These are phyloP conservation scores for Zangia roseola DNA, from an alignment of 768 basidiomycete genomes.

Conservation along the genomic window DNA sequence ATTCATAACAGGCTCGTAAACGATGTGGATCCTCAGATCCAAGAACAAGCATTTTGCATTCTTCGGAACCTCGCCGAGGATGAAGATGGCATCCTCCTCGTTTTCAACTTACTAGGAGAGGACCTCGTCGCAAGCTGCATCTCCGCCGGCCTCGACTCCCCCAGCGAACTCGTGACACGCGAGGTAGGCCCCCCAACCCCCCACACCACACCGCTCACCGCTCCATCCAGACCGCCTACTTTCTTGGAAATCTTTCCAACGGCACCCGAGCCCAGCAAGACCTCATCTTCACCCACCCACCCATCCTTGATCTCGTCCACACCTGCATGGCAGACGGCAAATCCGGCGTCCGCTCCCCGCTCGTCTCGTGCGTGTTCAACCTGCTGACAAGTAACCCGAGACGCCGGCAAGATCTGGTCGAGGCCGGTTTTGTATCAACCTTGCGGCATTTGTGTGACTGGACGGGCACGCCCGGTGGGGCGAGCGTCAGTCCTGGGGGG, in stretches of 20 bases:
- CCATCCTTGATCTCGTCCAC: slow-evolving; percentile 55
- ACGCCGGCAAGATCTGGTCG: slow-evolving; percentile 39
- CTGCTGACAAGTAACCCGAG: slow-evolving; percentile 45
- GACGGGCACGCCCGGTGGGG: slow-evolving; percentile 19
- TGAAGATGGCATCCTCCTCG: slow-evolving; percentile 59
- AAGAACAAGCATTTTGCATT: slow-evolving; percentile 71
- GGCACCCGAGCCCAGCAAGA: slow-evolving; percentile 50
- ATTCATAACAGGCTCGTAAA: slow-evolving; percentile 46
- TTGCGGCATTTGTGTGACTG: slow-evolving; percentile 44
- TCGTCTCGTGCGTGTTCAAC: slow-evolving; percentile 57
- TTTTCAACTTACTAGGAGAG: slow-evolving; percentile 53
- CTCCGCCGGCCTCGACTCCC: slow-evolving; percentile 46
- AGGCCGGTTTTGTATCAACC: slow-evolving; percentile 45
- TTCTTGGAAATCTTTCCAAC: slow-evolving; percentile 71
- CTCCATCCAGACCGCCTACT: slow-evolving; percentile 48
- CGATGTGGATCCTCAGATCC: slow-evolving; percentile 52
- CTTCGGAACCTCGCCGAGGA: slow-evolving; percentile 66
- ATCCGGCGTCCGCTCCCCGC: slow-evolving; percentile 57
- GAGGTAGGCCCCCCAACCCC: slow-evolving; percentile 38
- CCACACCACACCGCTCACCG: not conserved
- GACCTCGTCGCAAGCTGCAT: slow-evolving; percentile 47
- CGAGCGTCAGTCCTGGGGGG: slow-evolving; percentile 32
- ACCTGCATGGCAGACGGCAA: slow-evolving; percentile 58
- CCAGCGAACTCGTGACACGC: slow-evolving; percentile 51
- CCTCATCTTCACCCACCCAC: slow-evolving; percentile 49